These are phyloP conservation scores for Arthrobotrys iridis DNA, from an alignment of 2,329 filamentous ascomycete genomes.

Conservation along the genomic window DNA sequence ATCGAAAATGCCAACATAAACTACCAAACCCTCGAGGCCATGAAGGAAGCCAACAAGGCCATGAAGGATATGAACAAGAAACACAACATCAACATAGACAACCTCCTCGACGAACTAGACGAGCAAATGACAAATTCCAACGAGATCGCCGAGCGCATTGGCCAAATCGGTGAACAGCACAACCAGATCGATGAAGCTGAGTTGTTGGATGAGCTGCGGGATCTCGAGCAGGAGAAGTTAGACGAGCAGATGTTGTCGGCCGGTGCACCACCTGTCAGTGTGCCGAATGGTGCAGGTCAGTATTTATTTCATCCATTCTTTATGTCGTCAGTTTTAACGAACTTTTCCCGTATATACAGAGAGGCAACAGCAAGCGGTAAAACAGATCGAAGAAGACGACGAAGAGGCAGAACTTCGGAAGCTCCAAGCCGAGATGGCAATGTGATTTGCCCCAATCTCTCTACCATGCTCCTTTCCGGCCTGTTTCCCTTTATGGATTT, in stretches of 20 bases:
- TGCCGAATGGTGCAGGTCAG: constrained; percentile 76
- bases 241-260: constrained; percentile 84
- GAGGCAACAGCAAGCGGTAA: constrained; percentile 66
- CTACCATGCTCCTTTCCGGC: background rate
- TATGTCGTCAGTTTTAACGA: constrained; percentile 50
- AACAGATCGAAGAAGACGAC: constrained; percentile 78
- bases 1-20: constrained; percentile 99
- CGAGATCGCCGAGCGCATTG: constrained; percentile 89
- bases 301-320: constrained; percentile 55
- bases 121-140: constrained; percentile 94
- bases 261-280: constrained; percentile 54
- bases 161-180: constrained; percentile 69
- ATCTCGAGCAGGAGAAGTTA: constrained; percentile 88
- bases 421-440: constrained; percentile 95
- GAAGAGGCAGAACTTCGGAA: constrained; percentile 94
- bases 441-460: constrained; percentile 67
- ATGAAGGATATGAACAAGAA: constrained; percentile 94
- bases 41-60: constrained; percentile 87
- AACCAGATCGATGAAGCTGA: constrained; percentile 84
- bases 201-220: constrained; percentile 83
- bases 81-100: constrained; percentile 82
- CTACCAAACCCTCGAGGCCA: constrained; percentile 90
- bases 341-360: constrained; percentile 60
- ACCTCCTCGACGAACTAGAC: constrained; percentile 75
- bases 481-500: constrained; percentile 18